Evolutionary conservation across 2,329 filamentous ascomycete genomes (phyloP).

Genomic region (Aureobasidium lini): DNA sequence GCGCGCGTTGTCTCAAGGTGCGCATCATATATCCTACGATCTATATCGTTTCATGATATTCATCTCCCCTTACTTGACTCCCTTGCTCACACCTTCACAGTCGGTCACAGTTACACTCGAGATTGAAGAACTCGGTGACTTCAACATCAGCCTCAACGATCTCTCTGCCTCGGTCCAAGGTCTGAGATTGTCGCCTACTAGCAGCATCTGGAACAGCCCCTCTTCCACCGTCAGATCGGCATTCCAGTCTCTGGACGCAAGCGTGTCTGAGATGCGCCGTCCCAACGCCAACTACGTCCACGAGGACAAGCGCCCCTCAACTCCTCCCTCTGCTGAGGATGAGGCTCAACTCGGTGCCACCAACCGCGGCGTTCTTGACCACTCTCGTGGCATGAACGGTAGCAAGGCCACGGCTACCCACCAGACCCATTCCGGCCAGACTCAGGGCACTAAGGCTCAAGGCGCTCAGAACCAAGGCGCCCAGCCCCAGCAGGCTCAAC

Average conservation of each 20-base stretch:
- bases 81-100: background rate
- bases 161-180: background rate
- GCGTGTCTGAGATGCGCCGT: background rate
- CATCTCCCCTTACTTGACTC: background rate
- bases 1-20: conserved; percentile 8
- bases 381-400: background rate
- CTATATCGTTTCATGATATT: background rate
- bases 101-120: background rate
- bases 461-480: background rate
- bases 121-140: background rate
- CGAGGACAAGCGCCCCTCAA: background rate
- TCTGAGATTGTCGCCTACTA: background rate
- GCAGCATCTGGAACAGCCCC: background rate
- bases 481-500: background rate
- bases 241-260: background rate
- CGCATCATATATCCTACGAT: background rate
- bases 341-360: background rate
- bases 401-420: background rate
- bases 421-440: background rate
- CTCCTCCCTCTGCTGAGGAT: background rate
- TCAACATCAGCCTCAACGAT: background rate
- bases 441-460: background rate
- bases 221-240: background rate
- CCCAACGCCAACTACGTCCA: background rate
- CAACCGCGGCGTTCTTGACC: background rate